Percentiles rank a stretch among this genome's conserved stretches.
These are phyloP conservation scores for Herpetomonas samuelpessoai DNA, from an alignment of 208 protist species.

Conservation along the genomic window DNA sequence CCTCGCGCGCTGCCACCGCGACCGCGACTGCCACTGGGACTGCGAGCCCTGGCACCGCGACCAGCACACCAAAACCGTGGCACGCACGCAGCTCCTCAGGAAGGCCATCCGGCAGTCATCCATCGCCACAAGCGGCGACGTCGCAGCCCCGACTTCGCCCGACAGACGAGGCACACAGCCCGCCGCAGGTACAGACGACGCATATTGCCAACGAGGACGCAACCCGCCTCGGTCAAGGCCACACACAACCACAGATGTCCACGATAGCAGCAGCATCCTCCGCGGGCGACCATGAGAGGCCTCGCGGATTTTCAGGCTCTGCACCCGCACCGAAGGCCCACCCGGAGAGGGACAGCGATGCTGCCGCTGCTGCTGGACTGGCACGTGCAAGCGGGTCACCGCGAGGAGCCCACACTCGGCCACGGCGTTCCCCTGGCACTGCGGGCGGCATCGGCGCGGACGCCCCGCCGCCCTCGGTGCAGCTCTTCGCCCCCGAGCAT, in stretches of 20 bases:
- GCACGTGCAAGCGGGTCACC: too few species aligned
- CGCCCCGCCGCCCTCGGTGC: neutral
- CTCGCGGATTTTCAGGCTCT: too few species aligned
- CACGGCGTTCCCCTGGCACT: too few species aligned
- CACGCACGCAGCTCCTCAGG: neutral
- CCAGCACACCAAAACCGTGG: neutral
- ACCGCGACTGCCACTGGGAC: slow-evolving; percentile 2
- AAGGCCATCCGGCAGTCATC: neutral
- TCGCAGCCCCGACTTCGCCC: neutral
- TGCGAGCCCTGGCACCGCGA: neutral
- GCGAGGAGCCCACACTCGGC: too few species aligned
- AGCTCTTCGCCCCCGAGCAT: neutral
- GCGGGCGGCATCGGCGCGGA: too few species aligned
- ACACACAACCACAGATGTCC: too few species aligned
- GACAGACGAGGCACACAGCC: slow-evolving; percentile 1
- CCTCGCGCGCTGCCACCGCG: neutral
- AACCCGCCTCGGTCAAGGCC: neutral
- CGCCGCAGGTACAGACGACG: slow-evolving; percentile 19
- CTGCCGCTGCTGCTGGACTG: too few species aligned
- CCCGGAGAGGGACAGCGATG: neutral
- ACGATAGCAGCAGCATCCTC: too few species aligned
- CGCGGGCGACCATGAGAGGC: too few species aligned
- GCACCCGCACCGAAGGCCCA: neutral
- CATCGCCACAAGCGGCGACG: neutral
- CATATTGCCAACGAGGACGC: slow-evolving; percentile 4